Evolutionary conservation across 2,329 filamentous ascomycete genomes (phyloP), one percentile per base, ranked within the genome.

Genomic region (Botrytis pseudocinerea): DNA sequence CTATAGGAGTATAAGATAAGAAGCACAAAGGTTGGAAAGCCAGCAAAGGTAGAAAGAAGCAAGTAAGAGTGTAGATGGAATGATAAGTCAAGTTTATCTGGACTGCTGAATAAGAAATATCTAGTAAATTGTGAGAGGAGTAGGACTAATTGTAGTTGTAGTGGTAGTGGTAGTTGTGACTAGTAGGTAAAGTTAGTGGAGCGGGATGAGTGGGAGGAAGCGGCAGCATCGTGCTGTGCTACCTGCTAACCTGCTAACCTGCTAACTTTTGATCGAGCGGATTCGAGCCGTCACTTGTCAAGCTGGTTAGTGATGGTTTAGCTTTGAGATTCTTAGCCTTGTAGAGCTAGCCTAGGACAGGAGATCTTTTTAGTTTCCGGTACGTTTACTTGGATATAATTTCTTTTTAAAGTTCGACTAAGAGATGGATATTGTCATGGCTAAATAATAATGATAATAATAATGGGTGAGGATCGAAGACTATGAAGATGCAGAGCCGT

Each of bases 391-490:
- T 54, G 25, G 25, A 32, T 28, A 22, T 42, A 35, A 54, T 54
- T 66, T 51, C 32, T 28, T 66, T 66, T 66, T 66, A 40, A 40
- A 46, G 64, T 66, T 66, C 35, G 51, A 66, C 64, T 66, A n/a
- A 14, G 46, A 38, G 46, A 66, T 66, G 64, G n/a, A 28, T 14
- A 28, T 20, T 28, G n/a, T 63, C 38, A 44, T 63, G 40, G 40
- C 40, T 44, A 62, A 62, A 62, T 12, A 42, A 42, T 20, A 18
- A 28, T 28, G 51, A 57, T 18, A 18, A 57, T 28, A 54, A 54
- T 28, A 42, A 42, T 62, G 38, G 61, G 44, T 63, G 61, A 16
- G 40, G 14, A 63, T 63, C 38, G 61, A 63, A 66, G 32, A 35
- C 16, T 40, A 66, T 32, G 44, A 25, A 66, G 63, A 51, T 44